Percentiles rank a stretch among this genome's conserved stretches.
Evolutionary conservation across 2,329 filamentous ascomycete genomes (phyloP).

Genomic region (Alternaria triticina): DNA sequence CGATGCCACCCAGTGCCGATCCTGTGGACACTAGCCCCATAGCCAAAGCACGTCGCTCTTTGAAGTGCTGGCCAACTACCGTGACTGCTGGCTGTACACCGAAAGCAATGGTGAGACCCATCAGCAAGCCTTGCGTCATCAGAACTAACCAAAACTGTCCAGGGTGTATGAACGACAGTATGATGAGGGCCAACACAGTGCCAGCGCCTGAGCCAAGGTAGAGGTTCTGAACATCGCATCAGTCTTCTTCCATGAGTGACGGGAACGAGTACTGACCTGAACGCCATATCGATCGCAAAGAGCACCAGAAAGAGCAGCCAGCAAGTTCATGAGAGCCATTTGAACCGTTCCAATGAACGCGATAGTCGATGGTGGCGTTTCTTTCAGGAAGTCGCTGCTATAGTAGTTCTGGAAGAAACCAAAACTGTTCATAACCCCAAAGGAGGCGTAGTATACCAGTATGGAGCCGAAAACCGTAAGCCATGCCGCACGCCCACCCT

Average conservation of each 20-base stretch:
- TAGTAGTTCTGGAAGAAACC: slow-evolving; percentile 57
- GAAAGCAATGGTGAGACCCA: slow-evolving; percentile 52
- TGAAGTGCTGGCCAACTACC: slow-evolving; percentile 54
- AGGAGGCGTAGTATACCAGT: slow-evolving; percentile 48
- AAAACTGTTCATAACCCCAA: slow-evolving; percentile 52
- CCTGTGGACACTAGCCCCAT: slow-evolving; percentile 54
- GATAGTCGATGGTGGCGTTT: slow-evolving; percentile 44
- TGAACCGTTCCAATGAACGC: slow-evolving; percentile 54
- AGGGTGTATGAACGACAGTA: slow-evolving; percentile 31
- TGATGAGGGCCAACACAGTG: slow-evolving; percentile 24
- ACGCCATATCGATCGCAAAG: slow-evolving; percentile 69
- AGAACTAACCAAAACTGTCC: slow-evolving; percentile 52
- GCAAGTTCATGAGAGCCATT: slow-evolving; percentile 55
- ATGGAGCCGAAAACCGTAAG: slow-evolving; percentile 46
- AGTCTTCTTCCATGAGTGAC: not conserved
- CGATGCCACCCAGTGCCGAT: slow-evolving; percentile 54
- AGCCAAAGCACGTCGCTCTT: slow-evolving; percentile 49
- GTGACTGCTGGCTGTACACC: slow-evolving; percentile 52
- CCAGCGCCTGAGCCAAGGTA: slow-evolving; percentile 35
- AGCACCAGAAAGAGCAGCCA: slow-evolving; percentile 66
- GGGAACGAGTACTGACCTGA: slow-evolving; percentile 44
- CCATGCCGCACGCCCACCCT: slow-evolving; percentile 34
- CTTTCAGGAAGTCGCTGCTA: slow-evolving; percentile 39
- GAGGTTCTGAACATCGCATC: slow-evolving; percentile 30
- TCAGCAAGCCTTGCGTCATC: slow-evolving; percentile 53